phyloP scores from a whole-genome alignment of 768 basidiomycete genomes.

The Dioszegia hungarica region DNA sequence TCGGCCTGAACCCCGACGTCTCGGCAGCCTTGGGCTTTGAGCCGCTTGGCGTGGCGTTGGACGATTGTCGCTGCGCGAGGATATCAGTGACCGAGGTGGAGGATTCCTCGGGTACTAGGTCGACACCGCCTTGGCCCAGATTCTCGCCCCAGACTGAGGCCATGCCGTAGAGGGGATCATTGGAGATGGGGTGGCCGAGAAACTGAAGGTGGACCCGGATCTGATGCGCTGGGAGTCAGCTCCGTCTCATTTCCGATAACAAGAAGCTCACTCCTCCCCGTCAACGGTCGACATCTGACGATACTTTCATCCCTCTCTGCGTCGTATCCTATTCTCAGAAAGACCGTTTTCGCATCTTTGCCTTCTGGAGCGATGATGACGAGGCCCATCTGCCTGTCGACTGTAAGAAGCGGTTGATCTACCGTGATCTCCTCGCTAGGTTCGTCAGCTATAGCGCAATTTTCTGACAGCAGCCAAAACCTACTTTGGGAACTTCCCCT shows the following conservation, averaged over 20 bases:
- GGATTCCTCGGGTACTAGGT: conserved; percentile 57
- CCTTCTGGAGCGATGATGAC: conserved; percentile 95
- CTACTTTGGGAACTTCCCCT: conserved; percentile 78
- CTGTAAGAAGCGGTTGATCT: conserved; percentile 78
- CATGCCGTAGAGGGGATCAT: conserved; percentile 89
- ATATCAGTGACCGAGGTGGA: conserved; percentile 51
- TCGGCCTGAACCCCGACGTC: neutral
- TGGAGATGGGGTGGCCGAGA: conserved; percentile 87
- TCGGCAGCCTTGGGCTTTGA: neutral
- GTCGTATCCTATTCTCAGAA: conserved; percentile 78
- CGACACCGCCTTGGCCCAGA: conserved; percentile 74
- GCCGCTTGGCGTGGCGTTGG: neutral
- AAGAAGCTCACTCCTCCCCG: conserved; percentile 75
- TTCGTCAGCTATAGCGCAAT: neutral
- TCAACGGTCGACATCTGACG: conserved; percentile 82
- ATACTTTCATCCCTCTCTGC: conserved; percentile 73
- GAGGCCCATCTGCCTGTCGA: conserved; percentile 93
- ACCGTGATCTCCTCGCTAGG: conserved; percentile 72
- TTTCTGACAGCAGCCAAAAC: conserved; percentile 38
- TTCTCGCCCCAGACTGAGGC: conserved; percentile 58
- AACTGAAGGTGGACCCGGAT: conserved; percentile 94
- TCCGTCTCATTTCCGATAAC: neutral
- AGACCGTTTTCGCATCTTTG: conserved; percentile 87
- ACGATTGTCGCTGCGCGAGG: conserved; percentile 2
- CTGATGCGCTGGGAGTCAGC: conserved; percentile 69